Evolutionary conservation across 371 early-diverging fungal species (phyloP).

Genomic region (Haplosporangium sp.): DNA sequence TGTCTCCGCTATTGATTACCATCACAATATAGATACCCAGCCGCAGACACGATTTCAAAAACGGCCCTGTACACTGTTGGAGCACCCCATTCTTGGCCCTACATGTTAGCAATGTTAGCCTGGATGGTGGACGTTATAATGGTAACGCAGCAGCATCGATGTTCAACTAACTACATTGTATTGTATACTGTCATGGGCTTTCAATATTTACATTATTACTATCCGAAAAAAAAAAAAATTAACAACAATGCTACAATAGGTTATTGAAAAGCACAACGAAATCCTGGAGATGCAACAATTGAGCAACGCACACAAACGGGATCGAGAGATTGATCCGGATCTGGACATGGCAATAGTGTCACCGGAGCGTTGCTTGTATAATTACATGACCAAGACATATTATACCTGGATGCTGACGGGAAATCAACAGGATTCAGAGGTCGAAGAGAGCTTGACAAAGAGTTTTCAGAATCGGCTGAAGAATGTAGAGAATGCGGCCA

Average conservation of each 20-base stretch:
- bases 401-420: slow-evolving; percentile 49
- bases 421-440: slow-evolving; percentile 26
- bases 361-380: slow-evolving; percentile 32
- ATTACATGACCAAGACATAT: slow-evolving; percentile 38
- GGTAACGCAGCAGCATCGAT: slow-evolving; percentile 37
- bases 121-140: slow-evolving; percentile 92
- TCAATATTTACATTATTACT: no score
- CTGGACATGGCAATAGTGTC: slow-evolving; percentile 59
- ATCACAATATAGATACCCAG: slow-evolving; percentile 81
- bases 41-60: slow-evolving; percentile 87
- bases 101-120: slow-evolving; percentile 83
- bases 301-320: slow-evolving; percentile 25
- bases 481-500: slow-evolving; percentile 31
- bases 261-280: slow-evolving; percentile 61
- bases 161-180: no score
- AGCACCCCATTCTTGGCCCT: slow-evolving; percentile 91
- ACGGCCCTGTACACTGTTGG: slow-evolving; percentile 86
- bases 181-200: no score
- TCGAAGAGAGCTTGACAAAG: slow-evolving; percentile 31
- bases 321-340: slow-evolving; percentile 46
- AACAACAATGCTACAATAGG: not conserved
- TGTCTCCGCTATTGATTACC: no score
- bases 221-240: no score
- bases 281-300: slow-evolving; percentile 53
- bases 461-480: slow-evolving; percentile 41